These are phyloP conservation scores for Termitomyces sp. DNA, from an alignment of 768 basidiomycete species.

Conservation along the genomic window DNA sequence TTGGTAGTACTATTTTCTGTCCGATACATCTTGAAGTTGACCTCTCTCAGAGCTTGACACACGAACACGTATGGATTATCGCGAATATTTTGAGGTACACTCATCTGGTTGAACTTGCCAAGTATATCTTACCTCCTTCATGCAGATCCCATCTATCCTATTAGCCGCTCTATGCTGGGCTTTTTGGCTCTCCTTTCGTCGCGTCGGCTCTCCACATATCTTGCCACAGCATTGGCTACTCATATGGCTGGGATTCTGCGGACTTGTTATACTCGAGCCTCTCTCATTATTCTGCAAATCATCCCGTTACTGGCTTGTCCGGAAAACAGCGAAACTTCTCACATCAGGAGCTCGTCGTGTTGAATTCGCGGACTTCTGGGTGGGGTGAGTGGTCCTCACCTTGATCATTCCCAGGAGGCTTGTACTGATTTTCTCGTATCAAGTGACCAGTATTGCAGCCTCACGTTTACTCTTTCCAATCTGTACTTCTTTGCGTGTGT, in stretches of 20 bases:
- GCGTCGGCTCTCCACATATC: slow-evolving; percentile 46
- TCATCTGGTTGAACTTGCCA: neutral
- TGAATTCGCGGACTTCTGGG: slow-evolving; percentile 90
- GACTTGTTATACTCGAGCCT: slow-evolving; percentile 67
- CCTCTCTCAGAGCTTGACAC: slow-evolving; percentile 55
- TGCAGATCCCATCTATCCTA: slow-evolving; percentile 76
- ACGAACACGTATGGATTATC: slow-evolving; percentile 67
- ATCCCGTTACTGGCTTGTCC: slow-evolving; percentile 80
- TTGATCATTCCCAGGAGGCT: neutral
- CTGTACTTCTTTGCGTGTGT: slow-evolving; percentile 72
- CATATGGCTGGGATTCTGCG: slow-evolving; percentile 68
- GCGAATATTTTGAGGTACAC: slow-evolving; percentile 59
- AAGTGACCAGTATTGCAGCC: slow-evolving; percentile 80
- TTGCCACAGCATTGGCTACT: slow-evolving; percentile 75
- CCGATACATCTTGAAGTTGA: neutral
- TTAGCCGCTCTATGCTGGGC: slow-evolving; percentile 68
- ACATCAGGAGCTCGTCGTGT: slow-evolving; percentile 66
- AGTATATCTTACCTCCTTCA: slow-evolving; percentile 2
- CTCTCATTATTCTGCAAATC: slow-evolving; percentile 56
- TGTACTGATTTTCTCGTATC: neutral
- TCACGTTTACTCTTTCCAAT: slow-evolving; percentile 69
- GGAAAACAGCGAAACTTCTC: slow-evolving; percentile 54
- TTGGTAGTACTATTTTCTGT: slow-evolving; percentile 44
- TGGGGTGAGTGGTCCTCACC: slow-evolving; percentile 50
- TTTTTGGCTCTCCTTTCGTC: slow-evolving; percentile 80